phyloP scores from a whole-genome alignment of 306 rosid genomes.

The Ceratonia siliqua region DNA sequence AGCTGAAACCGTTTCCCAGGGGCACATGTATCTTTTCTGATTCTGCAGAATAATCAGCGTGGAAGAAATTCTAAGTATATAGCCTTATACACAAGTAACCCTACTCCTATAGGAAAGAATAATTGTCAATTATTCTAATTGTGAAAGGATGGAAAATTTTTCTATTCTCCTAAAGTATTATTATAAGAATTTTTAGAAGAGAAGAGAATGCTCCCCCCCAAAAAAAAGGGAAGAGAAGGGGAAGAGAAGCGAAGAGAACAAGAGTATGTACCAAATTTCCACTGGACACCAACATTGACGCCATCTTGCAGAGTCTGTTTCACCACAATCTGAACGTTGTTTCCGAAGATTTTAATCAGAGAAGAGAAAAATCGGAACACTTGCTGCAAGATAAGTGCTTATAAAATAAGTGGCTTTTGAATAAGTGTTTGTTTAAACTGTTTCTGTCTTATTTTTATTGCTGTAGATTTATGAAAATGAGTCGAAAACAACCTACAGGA shows the following conservation, averaged over 20 bases:
- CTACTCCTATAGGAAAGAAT: not conserved
- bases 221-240: not conserved
- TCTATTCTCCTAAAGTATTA: too few species aligned
- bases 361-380: slow-evolving; percentile 32
- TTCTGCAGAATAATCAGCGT: slow-evolving; percentile 23
- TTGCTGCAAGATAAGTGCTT: slow-evolving; percentile 49
- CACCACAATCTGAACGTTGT: slow-evolving; percentile 29
- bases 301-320: slow-evolving; percentile 51
- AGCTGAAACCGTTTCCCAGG: slow-evolving; percentile 59
- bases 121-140: not conserved
- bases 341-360: slow-evolving; percentile 38
- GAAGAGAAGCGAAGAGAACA: not conserved
- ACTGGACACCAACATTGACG: slow-evolving; percentile 44
- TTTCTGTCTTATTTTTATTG: too few species aligned
- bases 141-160: too few species aligned
- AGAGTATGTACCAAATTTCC: slow-evolving; percentile 49
- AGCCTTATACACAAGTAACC: not conserved
- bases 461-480: too few species aligned
- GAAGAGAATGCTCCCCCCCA: too few species aligned
- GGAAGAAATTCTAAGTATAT: not conserved
- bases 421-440: too few species aligned
- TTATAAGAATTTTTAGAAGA: too few species aligned
- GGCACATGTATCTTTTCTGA: slow-evolving; percentile 40
- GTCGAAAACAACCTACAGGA: too few species aligned
- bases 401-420: too few species aligned